Percentiles rank a stretch among this genome's conserved stretches.
phyloP scores from a whole-genome alignment of 805 yeast species.

The Babjeviella inositovora region DNA sequence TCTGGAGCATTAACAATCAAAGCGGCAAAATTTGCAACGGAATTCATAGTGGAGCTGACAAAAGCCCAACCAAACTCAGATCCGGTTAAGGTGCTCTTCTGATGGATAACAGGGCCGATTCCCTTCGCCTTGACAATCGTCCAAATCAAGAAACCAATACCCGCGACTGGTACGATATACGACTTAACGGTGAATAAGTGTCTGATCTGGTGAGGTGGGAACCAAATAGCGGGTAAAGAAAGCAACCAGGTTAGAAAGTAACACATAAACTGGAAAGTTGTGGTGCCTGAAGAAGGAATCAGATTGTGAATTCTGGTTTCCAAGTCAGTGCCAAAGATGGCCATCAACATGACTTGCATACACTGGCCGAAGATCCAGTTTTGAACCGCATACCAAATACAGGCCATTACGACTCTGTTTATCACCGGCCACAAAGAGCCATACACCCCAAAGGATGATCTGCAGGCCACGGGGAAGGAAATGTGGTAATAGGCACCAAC shows the following conservation, averaged over 20 bases:
- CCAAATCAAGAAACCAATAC: conserved; percentile 75
- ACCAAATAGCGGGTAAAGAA: conserved; percentile 67
- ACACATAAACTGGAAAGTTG: conserved; percentile 57
- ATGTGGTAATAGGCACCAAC: conserved; percentile 72
- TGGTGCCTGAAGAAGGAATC: conserved; percentile 40
- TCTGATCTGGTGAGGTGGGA: conserved; percentile 70
- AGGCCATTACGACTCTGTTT: conserved; percentile 46
- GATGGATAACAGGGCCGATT: conserved; percentile 55
- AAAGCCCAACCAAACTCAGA: conserved; percentile 72
- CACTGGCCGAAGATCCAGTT: conserved; percentile 77
- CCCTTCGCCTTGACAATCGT: conserved; percentile 69
- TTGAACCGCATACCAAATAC: conserved; percentile 71
- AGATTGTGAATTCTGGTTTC: conserved; percentile 48
- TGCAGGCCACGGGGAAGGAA: conserved; percentile 68
- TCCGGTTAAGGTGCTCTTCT: conserved; percentile 34
- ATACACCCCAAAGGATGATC: conserved; percentile 77
- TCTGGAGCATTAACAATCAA: conserved; percentile 81
- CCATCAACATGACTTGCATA: conserved; percentile 57
- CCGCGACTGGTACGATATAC: conserved; percentile 65
- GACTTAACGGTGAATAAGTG: conserved; percentile 79
- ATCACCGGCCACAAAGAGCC: conserved; percentile 82
- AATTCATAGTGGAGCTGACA: conserved; percentile 60
- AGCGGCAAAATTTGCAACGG: conserved; percentile 81
- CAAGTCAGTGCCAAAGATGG: conserved; percentile 59
- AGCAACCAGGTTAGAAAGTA: conserved; percentile 75